phyloP scores from a whole-genome alignment of 306 rosid species.

The Ammopiptanthus mongolicus region DNA sequence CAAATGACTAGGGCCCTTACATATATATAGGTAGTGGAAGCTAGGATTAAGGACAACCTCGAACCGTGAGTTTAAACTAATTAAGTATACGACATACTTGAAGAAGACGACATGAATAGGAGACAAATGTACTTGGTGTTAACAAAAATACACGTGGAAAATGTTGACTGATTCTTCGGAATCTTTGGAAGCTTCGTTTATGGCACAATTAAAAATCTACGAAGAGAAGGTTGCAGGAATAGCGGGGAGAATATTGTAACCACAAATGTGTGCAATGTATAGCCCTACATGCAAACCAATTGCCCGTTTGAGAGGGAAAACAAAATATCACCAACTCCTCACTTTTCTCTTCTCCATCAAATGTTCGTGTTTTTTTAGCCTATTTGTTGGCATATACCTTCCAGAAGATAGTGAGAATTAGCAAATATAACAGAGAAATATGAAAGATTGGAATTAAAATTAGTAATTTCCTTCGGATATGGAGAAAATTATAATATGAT shows the following conservation, averaged over 20 bases:
- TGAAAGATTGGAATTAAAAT: neutral
- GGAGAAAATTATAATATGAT: neutral
- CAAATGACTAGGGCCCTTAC: neutral
- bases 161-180: neutral
- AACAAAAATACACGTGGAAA: conserved; percentile 22
- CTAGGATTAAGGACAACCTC: neutral
- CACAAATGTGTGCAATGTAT: conserved; percentile 12
- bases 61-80: neutral
- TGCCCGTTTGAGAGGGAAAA: neutral
- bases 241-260: neutral
- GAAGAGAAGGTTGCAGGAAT: neutral
- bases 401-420: neutral
- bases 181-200: neutral
- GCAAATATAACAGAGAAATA: neutral
- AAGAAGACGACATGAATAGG: neutral
- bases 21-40: neutral
- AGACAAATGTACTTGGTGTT: neutral
- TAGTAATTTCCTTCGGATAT: too few species aligned
- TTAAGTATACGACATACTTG: conserved; percentile 12
- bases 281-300: neutral
- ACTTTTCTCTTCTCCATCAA: neutral
- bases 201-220: neutral
- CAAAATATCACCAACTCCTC: neutral
- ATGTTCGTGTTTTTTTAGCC: neutral
- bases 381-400: neutral